Base-by-base conservation (phyloP, 257 asterid species). In the Petrea volubilis region DNA sequence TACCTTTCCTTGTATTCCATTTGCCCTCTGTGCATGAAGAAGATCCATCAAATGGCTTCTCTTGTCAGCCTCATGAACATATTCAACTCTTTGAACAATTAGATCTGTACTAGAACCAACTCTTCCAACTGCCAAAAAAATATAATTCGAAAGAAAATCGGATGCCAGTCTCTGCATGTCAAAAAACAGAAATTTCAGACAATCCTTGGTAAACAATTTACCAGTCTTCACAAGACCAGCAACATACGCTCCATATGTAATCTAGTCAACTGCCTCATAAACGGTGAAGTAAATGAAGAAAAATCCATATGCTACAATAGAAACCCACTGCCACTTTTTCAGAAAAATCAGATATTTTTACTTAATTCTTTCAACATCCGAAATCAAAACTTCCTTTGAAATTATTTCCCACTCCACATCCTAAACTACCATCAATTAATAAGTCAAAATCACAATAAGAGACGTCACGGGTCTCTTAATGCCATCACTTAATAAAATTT, bases 1-100 rank as follows among this genome's bases (percentile, higher is more conserved):
- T 85, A 93, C 93, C 97, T 85, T 86, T 71, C 85, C 82, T 57
- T 85, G 82, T 79, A 78, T 63, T 64, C 89, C 89, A 43, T 74
- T 85, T 4, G 81, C 89, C 77, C 78, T 86, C 80, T 92, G 96
- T 64, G 88, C 97, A 68, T 89, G 96, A 70, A 92, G 87, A 74
- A 92, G 96, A 69, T 92, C 96, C 97, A 92, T 86, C 79, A 92
- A 84, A 79, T 87, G 79, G 84, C 96, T 90, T 80, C 97, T 90
- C 83, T 92, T 92, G 79, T 92, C 98, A 77, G 70, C 69, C 53
- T 90, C 96, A 10, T 84, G 84, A 78, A 92, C 97, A 89, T 53
- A 86, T 70, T 92, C 97, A 75, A 92, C 96, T 82, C 96, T 86
- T 73, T 92, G 97, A 79, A 87, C 87, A 51, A 92, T 92, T 75